Percentiles rank a stretch among this genome's conserved stretches.
Evolutionary conservation across 306 rosid species (phyloP).

Genomic region (Corylus heterophylla): DNA sequence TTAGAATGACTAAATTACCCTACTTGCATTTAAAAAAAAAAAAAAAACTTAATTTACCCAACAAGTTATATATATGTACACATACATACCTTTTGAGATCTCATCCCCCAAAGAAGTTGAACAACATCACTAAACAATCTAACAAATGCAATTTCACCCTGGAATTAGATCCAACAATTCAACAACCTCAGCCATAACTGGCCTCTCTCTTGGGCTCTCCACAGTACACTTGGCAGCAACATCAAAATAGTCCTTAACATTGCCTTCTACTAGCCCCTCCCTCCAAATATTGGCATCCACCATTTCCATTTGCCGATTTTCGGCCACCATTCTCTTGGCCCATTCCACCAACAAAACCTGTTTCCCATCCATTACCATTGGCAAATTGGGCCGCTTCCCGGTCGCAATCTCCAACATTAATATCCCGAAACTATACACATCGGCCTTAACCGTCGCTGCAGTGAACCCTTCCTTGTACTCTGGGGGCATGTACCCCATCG

Average conservation of each 20-base stretch:
- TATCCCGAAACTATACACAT: constrained; percentile 84
- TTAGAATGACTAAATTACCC: background rate
- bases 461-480: constrained; percentile 68
- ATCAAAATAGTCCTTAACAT: constrained; percentile 58
- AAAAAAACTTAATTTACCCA: background rate
- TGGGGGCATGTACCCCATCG: constrained; percentile 97
- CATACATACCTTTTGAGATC: constrained; percentile 4
- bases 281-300: constrained; percentile 54
- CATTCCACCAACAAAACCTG: constrained; percentile 68
- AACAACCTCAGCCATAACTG: constrained; percentile 50
- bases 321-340: constrained; percentile 61
- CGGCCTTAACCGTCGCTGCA: constrained; percentile 59
- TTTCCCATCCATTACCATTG: constrained; percentile 7
- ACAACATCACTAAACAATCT: background rate
- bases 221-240: constrained; percentile 61
- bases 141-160: background rate
- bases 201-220: constrained; percentile 55
- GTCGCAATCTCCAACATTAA: constrained; percentile 70
- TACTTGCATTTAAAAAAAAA: background rate
- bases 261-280: constrained; percentile 39
- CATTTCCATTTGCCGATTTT: constrained; percentile 49
- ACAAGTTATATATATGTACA: background rate
- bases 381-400: constrained; percentile 67
- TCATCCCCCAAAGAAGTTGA: background rate
- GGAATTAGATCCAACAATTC: constrained; percentile 35